Evolutionary conservation across 2,329 filamentous ascomycete genomes (phyloP).

Genomic region (Phoma sp.): DNA sequence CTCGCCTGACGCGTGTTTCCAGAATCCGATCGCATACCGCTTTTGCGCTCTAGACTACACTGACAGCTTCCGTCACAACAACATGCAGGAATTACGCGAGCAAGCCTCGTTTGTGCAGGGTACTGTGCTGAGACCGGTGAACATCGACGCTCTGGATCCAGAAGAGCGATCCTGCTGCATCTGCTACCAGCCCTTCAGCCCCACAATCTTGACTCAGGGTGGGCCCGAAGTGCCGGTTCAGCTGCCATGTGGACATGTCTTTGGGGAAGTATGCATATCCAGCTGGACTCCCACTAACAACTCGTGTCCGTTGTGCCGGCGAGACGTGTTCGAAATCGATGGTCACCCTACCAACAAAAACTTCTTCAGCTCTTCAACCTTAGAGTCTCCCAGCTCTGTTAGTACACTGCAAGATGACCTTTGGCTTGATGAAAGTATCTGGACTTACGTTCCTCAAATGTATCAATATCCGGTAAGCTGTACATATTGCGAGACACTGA

Average conservation of each 20-base stretch:
- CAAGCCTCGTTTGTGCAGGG: neutral
- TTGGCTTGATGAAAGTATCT: slow-evolving; percentile 8
- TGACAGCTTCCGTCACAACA: neutral
- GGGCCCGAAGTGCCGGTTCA: slow-evolving; percentile 19
- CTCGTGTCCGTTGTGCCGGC: slow-evolving; percentile 27
- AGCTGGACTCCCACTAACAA: slow-evolving; percentile 17
- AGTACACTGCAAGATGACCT: neutral
- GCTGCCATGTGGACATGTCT: slow-evolving; percentile 24
- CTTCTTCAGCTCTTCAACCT: neutral
- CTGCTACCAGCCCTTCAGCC: slow-evolving; percentile 21
- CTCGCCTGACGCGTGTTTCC: slow-evolving; percentile 1
- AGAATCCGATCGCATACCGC: neutral
- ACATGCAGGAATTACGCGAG: slow-evolving; percentile 5
- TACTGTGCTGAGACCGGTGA: slow-evolving; percentile 12
- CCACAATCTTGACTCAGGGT: neutral
- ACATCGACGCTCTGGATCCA: slow-evolving; percentile 1
- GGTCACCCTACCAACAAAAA: neutral
- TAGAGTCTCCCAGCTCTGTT: neutral
- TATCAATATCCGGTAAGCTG: neutral
- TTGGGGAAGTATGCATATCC: slow-evolving; percentile 22
- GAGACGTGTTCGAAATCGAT: neutral
- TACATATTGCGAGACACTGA: neutral
- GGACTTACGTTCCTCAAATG: neutral
- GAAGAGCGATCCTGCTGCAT: slow-evolving; percentile 18
- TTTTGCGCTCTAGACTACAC: slow-evolving; percentile 7